Conservation (phyloP, 805 yeast species). For the Alloascoidea africana region DNA sequence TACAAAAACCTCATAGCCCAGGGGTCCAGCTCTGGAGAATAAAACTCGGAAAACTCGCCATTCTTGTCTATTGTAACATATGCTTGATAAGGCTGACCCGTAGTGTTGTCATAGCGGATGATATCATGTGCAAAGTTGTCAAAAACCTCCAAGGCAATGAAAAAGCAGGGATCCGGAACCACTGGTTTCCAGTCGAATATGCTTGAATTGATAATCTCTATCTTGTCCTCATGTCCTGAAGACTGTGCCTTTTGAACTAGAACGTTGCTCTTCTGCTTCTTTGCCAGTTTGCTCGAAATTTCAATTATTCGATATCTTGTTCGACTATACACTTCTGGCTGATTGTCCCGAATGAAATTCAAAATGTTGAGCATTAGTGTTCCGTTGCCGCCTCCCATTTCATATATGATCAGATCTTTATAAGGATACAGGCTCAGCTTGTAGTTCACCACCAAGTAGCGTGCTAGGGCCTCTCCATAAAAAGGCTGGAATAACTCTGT, state of each 20-base stretch:
- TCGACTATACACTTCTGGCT: constrained; percentile 59
- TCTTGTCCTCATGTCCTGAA: constrained; percentile 35
- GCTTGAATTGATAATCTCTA: constrained; percentile 57
- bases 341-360: constrained; percentile 40
- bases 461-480: constrained; percentile 77
- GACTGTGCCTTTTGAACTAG: constrained; percentile 18
- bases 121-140: constrained; percentile 79
- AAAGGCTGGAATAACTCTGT: constrained; percentile 74
- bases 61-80: constrained; percentile 56
- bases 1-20: constrained; percentile 41
- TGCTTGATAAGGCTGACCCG: constrained; percentile 62
- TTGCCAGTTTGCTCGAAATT: constrained; percentile 47
- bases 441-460: constrained; percentile 60
- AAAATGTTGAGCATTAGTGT: constrained; percentile 67
- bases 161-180: constrained; percentile 40
- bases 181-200: constrained; percentile 60
- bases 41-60: constrained; percentile 67
- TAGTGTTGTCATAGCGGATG: constrained; percentile 53
- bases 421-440: constrained; percentile 55
- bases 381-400: constrained; percentile 86
- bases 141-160: constrained; percentile 69
- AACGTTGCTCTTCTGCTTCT: constrained; percentile 29
- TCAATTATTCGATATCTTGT: constrained; percentile 63
- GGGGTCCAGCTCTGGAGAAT: constrained; percentile 41
- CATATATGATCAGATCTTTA: constrained; percentile 61